Evolutionary conservation across 176 grass and related monocot species (phyloP).

Genomic region (Eleusine coracana): DNA sequence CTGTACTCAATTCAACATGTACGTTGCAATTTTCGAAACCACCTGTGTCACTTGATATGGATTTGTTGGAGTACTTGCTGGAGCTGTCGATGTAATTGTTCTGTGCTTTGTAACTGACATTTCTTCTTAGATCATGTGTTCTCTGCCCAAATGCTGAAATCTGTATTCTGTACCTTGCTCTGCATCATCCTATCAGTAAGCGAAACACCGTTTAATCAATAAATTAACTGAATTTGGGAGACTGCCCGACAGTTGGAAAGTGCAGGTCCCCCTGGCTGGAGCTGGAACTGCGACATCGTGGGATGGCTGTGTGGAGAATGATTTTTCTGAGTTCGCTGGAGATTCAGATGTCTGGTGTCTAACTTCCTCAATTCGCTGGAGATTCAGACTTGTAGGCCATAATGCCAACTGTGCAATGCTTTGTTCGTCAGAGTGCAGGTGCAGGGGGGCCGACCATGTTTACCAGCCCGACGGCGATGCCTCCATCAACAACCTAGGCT

Average conservation of each 20-base stretch:
- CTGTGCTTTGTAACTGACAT: constrained; percentile 38
- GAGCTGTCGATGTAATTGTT: constrained; percentile 25
- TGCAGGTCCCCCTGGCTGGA: not conserved
- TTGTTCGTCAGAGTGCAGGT: not conserved
- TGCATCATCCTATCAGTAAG: not conserved
- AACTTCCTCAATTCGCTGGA: not conserved
- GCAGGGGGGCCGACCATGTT: not conserved
- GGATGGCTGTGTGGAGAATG: not conserved
- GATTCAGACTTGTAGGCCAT: constrained; percentile 1
- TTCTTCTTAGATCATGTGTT: constrained; percentile 21
- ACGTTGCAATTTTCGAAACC: constrained; percentile 43
- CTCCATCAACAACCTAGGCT: not conserved
- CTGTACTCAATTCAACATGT: constrained; percentile 26
- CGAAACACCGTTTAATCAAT: not conserved
- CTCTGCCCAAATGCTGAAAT: not conserved
- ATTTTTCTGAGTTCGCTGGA: not conserved
- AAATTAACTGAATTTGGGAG: not conserved
- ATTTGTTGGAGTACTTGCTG: constrained; percentile 19
- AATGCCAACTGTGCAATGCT: not conserved
- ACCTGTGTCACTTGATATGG: constrained; percentile 34
- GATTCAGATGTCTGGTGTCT: not conserved
- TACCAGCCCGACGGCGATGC: not conserved
- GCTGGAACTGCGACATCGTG: not conserved
- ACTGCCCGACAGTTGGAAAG: not conserved
- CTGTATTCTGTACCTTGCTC: not conserved